These are phyloP conservation scores for Globisporangium takayamanum DNA, from an alignment of 352 stramenopile species.

Conservation along the genomic window DNA sequence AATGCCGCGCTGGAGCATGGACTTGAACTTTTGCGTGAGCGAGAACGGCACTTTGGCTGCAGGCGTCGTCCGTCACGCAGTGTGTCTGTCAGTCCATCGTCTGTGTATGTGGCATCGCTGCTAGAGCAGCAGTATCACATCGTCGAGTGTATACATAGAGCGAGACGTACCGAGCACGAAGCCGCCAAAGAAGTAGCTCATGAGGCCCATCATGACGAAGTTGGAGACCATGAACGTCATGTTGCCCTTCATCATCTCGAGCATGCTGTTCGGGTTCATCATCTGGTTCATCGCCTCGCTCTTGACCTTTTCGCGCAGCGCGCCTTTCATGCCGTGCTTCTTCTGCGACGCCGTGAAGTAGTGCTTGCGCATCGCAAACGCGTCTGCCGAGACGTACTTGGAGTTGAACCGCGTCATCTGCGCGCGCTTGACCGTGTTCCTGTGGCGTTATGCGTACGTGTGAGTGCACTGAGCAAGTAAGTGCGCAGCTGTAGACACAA, in stretches of 20 bases:
- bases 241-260: conserved; percentile 98
- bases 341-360: conserved; percentile 87
- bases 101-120: not conserved
- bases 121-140: not conserved
- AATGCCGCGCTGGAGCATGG: conserved; percentile 96
- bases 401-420: conserved; percentile 85
- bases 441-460: conserved; percentile 13
- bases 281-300: conserved; percentile 91
- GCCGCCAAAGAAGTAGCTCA: conserved; percentile 98
- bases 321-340: conserved; percentile 80
- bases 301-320: conserved; percentile 85
- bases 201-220: conserved; percentile 99
- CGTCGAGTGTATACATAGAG: not conserved
- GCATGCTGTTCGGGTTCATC: conserved; percentile 95
- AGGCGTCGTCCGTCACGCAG: not conserved
- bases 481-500: not conserved
- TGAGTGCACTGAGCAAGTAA: not conserved
- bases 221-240: conserved; percentile 99
- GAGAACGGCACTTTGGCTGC: conserved; percentile 97
- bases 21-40: conserved; percentile 97
- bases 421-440: conserved; percentile 82
- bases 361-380: conserved; percentile 89
- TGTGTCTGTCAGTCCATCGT: not conserved
- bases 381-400: conserved; percentile 79
- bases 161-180: conserved; percentile 89